Conservation (phyloP, 306 rosid species). For the Crataegus laevigata region DNA sequence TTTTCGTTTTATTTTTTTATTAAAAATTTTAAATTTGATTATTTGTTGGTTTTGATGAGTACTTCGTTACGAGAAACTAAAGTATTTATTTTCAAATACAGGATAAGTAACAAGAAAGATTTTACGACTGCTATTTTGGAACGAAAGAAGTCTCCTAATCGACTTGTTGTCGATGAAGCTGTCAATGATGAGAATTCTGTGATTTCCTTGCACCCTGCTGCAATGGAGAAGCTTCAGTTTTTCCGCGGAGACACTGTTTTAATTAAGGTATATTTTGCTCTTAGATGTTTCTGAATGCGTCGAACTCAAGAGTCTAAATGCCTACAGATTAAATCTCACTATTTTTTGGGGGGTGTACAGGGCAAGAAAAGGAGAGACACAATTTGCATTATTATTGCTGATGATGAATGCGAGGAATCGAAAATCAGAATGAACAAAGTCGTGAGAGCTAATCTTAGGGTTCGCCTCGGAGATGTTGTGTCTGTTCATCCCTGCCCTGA, state of each 20-base stretch:
- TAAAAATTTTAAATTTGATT: no score
- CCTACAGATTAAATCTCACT: not conserved
- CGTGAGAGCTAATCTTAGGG: slow-evolving; percentile 50
- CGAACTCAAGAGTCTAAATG: not conserved
- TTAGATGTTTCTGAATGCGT: not conserved
- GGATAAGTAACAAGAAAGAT: slow-evolving; percentile 42
- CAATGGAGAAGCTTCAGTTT: slow-evolving; percentile 53
- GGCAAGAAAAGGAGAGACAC: slow-evolving; percentile 64
- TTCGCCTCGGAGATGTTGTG: slow-evolving; percentile 56
- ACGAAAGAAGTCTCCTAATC: slow-evolving; percentile 62
- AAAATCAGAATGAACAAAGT: slow-evolving; percentile 65
- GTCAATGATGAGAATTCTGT: slow-evolving; percentile 54
- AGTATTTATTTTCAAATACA: slow-evolving; percentile 11
- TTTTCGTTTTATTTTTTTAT: no score
- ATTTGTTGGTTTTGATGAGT: not conserved
- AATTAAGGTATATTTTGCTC: slow-evolving; percentile 32
- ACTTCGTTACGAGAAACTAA: not conserved
- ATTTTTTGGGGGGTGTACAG: slow-evolving; percentile 1
- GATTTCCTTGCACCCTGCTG: slow-evolving; percentile 44
- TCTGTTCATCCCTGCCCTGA: slow-evolving; percentile 50
- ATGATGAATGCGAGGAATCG: slow-evolving; percentile 49
- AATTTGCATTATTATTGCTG: slow-evolving; percentile 52
- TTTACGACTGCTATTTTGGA: slow-evolving; percentile 55
- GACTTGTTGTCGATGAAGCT: slow-evolving; percentile 57
- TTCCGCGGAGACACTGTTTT: slow-evolving; percentile 51